These are phyloP conservation scores for Centella asiatica DNA, from an alignment of 129 eudicot genomes.

Conservation along the genomic window DNA sequence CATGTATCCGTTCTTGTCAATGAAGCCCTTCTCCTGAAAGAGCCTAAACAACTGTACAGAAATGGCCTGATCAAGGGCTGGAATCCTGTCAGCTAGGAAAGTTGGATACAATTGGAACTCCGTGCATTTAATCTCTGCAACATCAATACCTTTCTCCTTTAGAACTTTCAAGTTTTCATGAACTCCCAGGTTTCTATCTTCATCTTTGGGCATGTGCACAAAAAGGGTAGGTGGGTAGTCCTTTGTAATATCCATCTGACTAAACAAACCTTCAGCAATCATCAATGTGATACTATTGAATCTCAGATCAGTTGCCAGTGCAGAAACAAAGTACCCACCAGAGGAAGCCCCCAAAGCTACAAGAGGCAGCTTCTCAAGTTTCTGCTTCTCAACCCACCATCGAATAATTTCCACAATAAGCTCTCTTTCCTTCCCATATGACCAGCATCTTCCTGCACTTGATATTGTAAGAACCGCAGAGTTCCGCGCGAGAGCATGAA, in stretches of 20 bases:
- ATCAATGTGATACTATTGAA: constrained; percentile 59
- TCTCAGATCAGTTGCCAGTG: constrained; percentile 48
- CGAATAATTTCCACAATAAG: constrained; percentile 33
- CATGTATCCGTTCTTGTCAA: constrained; percentile 61
- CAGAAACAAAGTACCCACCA: constrained; percentile 91
- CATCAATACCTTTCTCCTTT: constrained; percentile 54
- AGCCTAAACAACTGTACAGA: constrained; percentile 43
- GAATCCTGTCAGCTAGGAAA: constrained; percentile 63
- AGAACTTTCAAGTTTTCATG: constrained; percentile 38
- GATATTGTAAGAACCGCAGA: constrained; percentile 71
- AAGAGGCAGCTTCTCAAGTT: constrained; percentile 49
- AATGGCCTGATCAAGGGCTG: constrained; percentile 38
- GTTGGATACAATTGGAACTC: constrained; percentile 54
- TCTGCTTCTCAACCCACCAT: constrained; percentile 50
- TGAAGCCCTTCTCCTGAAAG: constrained; percentile 56
- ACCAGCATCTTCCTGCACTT: constrained; percentile 72
- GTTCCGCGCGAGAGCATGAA: constrained; percentile 55
- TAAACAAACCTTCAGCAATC: constrained; percentile 81
- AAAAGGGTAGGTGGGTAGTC: constrained; percentile 82
- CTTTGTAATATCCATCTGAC: constrained; percentile 32
- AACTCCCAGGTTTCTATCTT: constrained; percentile 36
- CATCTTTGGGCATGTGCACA: constrained; percentile 94
- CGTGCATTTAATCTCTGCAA: constrained; percentile 57
- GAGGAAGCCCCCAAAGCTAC: constrained; percentile 93
- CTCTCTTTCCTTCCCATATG: constrained; percentile 46